Conservation (phyloP, 1,284 basidiomycete genomes). For the Lentinula novae-zelandiae region DNA sequence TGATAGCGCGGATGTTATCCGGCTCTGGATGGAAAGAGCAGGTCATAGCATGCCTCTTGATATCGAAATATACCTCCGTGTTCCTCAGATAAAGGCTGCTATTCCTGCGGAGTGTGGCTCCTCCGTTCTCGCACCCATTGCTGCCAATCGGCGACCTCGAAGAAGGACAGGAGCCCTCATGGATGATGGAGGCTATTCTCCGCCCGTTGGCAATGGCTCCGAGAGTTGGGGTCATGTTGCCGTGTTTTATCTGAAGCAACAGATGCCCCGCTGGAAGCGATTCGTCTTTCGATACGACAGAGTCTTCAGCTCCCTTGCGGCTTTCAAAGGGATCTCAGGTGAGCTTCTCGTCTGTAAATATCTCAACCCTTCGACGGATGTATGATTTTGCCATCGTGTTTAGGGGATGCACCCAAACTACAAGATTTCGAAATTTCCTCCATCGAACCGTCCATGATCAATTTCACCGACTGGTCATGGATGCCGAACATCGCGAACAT, state of each 20-base stretch:
- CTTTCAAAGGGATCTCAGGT: slow-evolving; percentile 68
- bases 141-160: background rate
- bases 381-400: slow-evolving; percentile 11
- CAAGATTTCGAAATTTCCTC: slow-evolving; percentile 74
- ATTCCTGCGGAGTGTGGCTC: slow-evolving; percentile 23
- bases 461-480: slow-evolving; percentile 59
- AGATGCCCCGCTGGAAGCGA: slow-evolving; percentile 76
- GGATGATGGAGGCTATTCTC: background rate
- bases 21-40: slow-evolving; percentile 75
- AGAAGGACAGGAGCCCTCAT: background rate
- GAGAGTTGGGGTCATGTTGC: slow-evolving; percentile 76
- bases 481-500: slow-evolving; percentile 48
- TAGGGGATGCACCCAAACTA: slow-evolving; percentile 67
- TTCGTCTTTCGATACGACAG: slow-evolving; percentile 76
- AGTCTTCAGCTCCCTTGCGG: slow-evolving; percentile 64
- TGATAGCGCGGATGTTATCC: slow-evolving; percentile 70
- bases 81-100: slow-evolving; percentile 28
- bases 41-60: slow-evolving; percentile 64
- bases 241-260: slow-evolving; percentile 69
- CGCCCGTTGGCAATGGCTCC: background rate
- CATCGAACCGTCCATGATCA: slow-evolving; percentile 53
- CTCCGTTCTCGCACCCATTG: slow-evolving; percentile 30
- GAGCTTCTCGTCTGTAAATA: slow-evolving; percentile 21
- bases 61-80: slow-evolving; percentile 70
- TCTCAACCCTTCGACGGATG: background rate